Conservation (phyloP, 345 rosid genomes). For the Populus euphratica region DNA sequence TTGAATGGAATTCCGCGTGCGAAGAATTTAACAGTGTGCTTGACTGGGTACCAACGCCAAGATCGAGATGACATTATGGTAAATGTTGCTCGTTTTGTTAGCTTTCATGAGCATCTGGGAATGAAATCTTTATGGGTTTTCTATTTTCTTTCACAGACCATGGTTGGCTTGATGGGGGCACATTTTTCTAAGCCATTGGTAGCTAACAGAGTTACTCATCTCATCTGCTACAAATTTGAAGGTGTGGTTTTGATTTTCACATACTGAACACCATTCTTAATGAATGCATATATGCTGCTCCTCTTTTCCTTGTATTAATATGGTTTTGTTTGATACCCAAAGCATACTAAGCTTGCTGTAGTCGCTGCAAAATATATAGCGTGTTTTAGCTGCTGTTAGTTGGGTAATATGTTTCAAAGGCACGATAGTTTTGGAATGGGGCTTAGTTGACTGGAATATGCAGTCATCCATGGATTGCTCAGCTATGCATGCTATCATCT, state of each 20-base stretch:
- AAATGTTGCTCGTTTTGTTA: slow-evolving; percentile 4
- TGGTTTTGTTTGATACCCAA: background rate
- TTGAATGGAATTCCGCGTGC: slow-evolving; percentile 85
- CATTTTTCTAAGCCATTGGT: slow-evolving; percentile 85
- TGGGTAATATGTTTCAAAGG: background rate
- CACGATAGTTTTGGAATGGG: background rate
- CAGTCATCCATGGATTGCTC: background rate
- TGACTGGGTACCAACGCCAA: slow-evolving; percentile 89
- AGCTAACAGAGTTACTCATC: slow-evolving; percentile 87
- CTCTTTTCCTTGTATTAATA: background rate
- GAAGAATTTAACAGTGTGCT: slow-evolving; percentile 53
- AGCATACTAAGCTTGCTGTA: background rate
- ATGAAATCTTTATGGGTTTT: slow-evolving; percentile 5
- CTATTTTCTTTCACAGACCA: slow-evolving; percentile 44
- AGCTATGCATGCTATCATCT: background rate
- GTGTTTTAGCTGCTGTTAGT: background rate
- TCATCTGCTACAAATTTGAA: slow-evolving; percentile 92
- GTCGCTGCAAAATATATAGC: background rate
- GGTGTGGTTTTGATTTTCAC: slow-evolving; percentile 40
- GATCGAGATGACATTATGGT: slow-evolving; percentile 97
- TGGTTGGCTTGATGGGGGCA: slow-evolving; percentile 93
- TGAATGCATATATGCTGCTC: background rate
- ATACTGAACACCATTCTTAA: background rate
- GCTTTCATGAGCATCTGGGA: background rate
- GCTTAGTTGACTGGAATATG: background rate